Evolutionary conservation across 2,329 filamentous ascomycete species (phyloP), one percentile per base, ranked within the genome.

Genomic region (Fusarium protoensiforme): DNA sequence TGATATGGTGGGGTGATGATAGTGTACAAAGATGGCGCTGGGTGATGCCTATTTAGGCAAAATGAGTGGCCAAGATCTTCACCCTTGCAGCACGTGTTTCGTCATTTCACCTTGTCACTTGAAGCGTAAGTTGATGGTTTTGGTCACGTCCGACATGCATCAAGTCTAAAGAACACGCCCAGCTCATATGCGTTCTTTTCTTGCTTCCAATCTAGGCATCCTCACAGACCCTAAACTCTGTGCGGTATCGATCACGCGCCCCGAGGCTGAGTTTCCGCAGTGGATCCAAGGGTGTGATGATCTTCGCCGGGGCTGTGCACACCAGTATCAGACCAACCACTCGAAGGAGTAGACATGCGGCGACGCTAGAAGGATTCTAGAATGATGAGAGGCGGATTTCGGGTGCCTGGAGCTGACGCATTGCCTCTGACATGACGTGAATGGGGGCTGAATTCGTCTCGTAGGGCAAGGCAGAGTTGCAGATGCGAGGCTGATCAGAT

Each of bases 341-440:
- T 58, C 14, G 8, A 46, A 46, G 41, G 22, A 29, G 13, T n/a
- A 31, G 18, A 46, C 20, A 27, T 60, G 36, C 38, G 27, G 27
- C 36, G 20, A 20, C 39, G 60, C 64, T 58, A 36, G 51, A 63
- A 36, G 22, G 11, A 35, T 57, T 51, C 48, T 62, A 51, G 38
- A 63, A 63, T 14, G 10, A 14, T 18, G 16, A n/a, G 59, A 31
- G 16, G 3, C 27, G 33, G 5, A 36, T 36, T 56, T 61, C 5
- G 24, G 63, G 29, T 68, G 64, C 66, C 66, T 58, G 29, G 14
- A 36, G 57, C 57, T 68, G 27, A 58, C 29, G 66, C 66, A 65
- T 58, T 56, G 63, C 18, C 24, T 24, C 33, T n/a, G 1, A 9
- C n/a, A 62, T 53, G 59, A 62, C 38, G 57, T 56, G 46, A 51